Percentiles rank a stretch among this genome's conserved stretches.
Conservation (phyloP, 805 yeast genomes). For the Ogataea pilisensis region DNA sequence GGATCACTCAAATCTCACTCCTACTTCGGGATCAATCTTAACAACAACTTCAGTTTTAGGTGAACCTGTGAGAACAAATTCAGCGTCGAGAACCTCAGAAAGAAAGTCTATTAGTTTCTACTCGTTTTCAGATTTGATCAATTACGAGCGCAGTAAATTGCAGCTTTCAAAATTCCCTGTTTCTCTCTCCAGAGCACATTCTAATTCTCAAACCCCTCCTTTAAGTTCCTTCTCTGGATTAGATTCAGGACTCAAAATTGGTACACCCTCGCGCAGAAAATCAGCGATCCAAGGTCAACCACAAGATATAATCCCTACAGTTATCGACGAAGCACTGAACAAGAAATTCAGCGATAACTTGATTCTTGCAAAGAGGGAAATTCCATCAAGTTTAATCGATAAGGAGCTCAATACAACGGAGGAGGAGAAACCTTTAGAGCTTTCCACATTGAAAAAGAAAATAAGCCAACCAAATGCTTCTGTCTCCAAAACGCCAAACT, state of each 20-base stretch:
- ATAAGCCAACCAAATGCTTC: too few relatives aligned
- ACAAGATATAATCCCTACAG: constrained; percentile 10
- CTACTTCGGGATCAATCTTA: not conserved
- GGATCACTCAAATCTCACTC: not conserved
- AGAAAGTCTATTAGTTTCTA: constrained; percentile 31
- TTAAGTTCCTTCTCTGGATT: too few relatives aligned
- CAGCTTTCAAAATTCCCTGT: not conserved
- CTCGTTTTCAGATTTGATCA: constrained; percentile 30
- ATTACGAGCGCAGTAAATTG: constrained; percentile 19
- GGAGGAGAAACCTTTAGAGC: not conserved
- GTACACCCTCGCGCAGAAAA: not conserved
- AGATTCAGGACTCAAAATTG: too few relatives aligned
- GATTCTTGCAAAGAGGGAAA: not conserved
- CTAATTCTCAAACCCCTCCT: too few relatives aligned
- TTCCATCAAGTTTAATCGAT: not conserved
- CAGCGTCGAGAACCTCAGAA: constrained; percentile 1
- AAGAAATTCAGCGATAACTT: not conserved
- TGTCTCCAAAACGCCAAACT: not conserved
- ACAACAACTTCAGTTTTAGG: not conserved
- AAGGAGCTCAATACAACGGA: not conserved
- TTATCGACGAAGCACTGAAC: constrained; percentile 9
- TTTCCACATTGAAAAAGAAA: too few relatives aligned
- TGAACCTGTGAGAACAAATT: not conserved
- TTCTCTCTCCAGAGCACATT: too few relatives aligned
- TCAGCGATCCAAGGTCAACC: constrained; percentile 5